phyloP scores from a whole-genome alignment of 2,329 filamentous ascomycete species.

The Cordyceps cateniannulata region DNA sequence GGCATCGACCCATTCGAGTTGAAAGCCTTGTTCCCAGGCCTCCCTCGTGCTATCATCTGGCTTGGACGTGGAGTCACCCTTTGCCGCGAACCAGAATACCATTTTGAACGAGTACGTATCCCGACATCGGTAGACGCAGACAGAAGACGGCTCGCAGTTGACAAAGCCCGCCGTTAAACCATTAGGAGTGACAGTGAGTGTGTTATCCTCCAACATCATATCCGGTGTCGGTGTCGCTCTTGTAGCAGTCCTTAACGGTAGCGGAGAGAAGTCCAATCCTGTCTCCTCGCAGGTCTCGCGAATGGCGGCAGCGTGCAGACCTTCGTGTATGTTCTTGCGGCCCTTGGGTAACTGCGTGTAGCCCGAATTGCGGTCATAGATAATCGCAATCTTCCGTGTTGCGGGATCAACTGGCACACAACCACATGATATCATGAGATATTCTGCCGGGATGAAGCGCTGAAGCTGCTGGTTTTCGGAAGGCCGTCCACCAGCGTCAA shows the following conservation, averaged over 20 bases:
- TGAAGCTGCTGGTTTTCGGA: conserved; percentile 4
- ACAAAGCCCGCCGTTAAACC: conserved; percentile 23
- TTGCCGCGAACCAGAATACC: conserved; percentile 32
- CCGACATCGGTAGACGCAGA: conserved; percentile 30
- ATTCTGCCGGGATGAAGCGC: conserved; percentile 33
- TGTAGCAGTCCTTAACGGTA: conserved; percentile 36
- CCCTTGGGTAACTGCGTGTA: conserved; percentile 44
- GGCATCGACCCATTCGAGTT: conserved; percentile 21
- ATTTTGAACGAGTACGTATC: conserved; percentile 30
- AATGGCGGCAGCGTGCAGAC: conserved; percentile 34
- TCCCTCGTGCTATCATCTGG: conserved; percentile 24
- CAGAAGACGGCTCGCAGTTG: conserved; percentile 31
- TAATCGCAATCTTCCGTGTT: conserved; percentile 31
- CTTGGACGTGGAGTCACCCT: conserved; percentile 21
- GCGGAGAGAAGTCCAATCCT: conserved; percentile 32
- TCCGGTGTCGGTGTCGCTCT: conserved; percentile 30
- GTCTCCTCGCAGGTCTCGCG: conserved; percentile 44
- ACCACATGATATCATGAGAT: conserved; percentile 40
- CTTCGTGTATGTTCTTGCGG: conserved; percentile 40
- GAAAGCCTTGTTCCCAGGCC: conserved; percentile 22
- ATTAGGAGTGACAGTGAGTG: neutral
- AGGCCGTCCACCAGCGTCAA: neutral
- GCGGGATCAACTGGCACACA: conserved; percentile 37
- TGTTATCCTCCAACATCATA: conserved; percentile 1
- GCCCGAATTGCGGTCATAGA: conserved; percentile 36